phyloP scores from a whole-genome alignment of 1,284 basidiomycete species.

The Leccinum huronense region DNA sequence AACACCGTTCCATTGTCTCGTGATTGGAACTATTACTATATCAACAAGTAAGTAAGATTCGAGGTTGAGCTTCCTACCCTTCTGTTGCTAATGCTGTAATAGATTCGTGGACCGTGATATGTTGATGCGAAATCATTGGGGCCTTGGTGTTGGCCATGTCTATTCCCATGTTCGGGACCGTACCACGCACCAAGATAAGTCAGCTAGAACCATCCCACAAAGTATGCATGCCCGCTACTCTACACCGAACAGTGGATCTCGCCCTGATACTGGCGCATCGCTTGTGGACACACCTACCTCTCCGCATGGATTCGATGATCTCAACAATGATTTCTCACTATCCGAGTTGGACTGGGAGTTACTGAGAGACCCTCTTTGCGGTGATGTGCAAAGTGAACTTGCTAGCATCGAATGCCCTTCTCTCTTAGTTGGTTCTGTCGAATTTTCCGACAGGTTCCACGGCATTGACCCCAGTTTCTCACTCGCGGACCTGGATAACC shows the following conservation, averaged over 20 bases:
- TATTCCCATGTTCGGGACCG: background rate
- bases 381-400: background rate
- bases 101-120: too few relatives aligned
- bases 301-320: background rate
- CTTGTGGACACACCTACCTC: background rate
- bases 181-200: background rate
- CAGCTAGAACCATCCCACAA: background rate
- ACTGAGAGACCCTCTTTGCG: background rate
- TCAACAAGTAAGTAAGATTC: too few relatives aligned
- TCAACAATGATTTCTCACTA: background rate
- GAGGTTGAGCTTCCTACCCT: too few relatives aligned
- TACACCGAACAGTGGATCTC: background rate
- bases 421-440: background rate
- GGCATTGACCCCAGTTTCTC: background rate
- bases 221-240: background rate
- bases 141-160: background rate
- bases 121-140: too few relatives aligned
- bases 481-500: background rate
- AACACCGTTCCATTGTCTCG: too few relatives aligned
- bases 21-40: too few relatives aligned
- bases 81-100: too few relatives aligned
- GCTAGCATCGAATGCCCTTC: background rate
- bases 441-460: background rate
- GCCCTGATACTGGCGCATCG: background rate
- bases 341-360: background rate